These are phyloP conservation scores for Adenanthera pavonina DNA, from an alignment of 306 rosid species.

Conservation along the genomic window DNA sequence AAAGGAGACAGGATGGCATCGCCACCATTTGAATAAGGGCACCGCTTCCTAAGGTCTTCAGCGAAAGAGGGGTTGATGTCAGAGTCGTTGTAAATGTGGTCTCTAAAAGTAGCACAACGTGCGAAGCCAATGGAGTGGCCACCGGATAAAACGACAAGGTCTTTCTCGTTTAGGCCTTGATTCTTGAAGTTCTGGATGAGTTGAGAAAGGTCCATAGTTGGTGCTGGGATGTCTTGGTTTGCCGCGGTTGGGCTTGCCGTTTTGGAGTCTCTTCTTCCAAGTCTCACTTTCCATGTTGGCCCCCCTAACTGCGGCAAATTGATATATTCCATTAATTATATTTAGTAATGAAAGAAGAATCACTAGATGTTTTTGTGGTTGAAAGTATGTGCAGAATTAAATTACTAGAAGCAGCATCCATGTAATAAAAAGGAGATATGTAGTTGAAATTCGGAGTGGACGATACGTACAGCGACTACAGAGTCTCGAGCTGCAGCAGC, in stretches of 20 bases:
- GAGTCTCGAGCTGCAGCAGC: slow-evolving; percentile 57
- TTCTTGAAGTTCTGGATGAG: slow-evolving; percentile 44
- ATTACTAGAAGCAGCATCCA: too few species aligned
- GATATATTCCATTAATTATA: too few species aligned
- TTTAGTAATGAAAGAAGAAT: too few species aligned
- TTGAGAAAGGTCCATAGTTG: slow-evolving; percentile 35
- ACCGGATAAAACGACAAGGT: not conserved
- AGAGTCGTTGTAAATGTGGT: not conserved
- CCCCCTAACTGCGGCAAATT: slow-evolving; percentile 55
- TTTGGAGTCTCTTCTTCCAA: slow-evolving; percentile 62
- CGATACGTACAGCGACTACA: slow-evolving; percentile 46
- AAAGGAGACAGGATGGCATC: slow-evolving; percentile 51
- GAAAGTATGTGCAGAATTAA: too few species aligned
- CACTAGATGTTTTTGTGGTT: too few species aligned
- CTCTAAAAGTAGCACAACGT: slow-evolving; percentile 23
- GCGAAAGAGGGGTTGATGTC: slow-evolving; percentile 43
- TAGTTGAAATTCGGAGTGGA: too few species aligned
- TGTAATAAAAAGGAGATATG: too few species aligned
- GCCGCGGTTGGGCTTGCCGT: slow-evolving; percentile 48
- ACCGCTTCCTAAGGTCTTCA: slow-evolving; percentile 4
- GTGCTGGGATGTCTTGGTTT: slow-evolving; percentile 43
- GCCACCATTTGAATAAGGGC: slow-evolving; percentile 52
- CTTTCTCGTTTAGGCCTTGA: slow-evolving; percentile 53
- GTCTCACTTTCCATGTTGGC: slow-evolving; percentile 46
- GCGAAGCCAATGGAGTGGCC: not conserved